A percentile compares a stretch with the other conserved stretches of the same genome.
These are phyloP conservation scores for Sclerotinia spermophila DNA, from an alignment of 2,329 filamentous ascomycete genomes.

Conservation along the genomic window DNA sequence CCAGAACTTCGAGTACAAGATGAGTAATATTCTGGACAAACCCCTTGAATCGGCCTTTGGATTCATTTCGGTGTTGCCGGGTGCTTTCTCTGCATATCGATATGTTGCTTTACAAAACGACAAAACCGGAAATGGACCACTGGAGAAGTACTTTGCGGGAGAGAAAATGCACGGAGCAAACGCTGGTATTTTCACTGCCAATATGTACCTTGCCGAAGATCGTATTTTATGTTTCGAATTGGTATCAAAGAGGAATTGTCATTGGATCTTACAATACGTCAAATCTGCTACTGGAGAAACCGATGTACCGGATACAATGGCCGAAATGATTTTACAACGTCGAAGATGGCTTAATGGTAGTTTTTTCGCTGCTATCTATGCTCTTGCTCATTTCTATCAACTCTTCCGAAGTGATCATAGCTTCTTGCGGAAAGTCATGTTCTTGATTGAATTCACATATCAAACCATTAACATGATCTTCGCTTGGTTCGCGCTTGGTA, in stretches of 20 bases:
- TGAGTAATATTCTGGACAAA: slow-evolving; percentile 98
- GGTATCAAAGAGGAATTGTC: slow-evolving; percentile 88
- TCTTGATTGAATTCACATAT: slow-evolving; percentile 94
- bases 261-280: slow-evolving; percentile 98
- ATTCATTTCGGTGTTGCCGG: slow-evolving; percentile 95
- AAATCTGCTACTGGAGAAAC: slow-evolving; percentile 96
- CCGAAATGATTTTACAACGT: slow-evolving; percentile 95
- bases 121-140: slow-evolving; percentile 85
- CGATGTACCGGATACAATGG: slow-evolving; percentile 89
- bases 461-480: slow-evolving; percentile 93
- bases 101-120: slow-evolving; percentile 97
- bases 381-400: slow-evolving; percentile 89
- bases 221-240: slow-evolving; percentile 91
- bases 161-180: slow-evolving; percentile 95
- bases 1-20: slow-evolving; percentile 99
- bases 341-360: slow-evolving; percentile 97
- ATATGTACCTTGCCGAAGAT: slow-evolving; percentile 91
- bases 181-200: slow-evolving; percentile 95
- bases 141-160: slow-evolving; percentile 99
- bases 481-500: slow-evolving; percentile 96
- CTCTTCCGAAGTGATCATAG: slow-evolving; percentile 93
- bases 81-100: slow-evolving; percentile 90
- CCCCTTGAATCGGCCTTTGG: slow-evolving; percentile 95
- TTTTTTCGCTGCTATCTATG: slow-evolving; percentile 98
- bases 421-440: slow-evolving; percentile 77